Conservation (phyloP, 2,329 filamentous ascomycete species). For the Lachnellula hyalina region DNA sequence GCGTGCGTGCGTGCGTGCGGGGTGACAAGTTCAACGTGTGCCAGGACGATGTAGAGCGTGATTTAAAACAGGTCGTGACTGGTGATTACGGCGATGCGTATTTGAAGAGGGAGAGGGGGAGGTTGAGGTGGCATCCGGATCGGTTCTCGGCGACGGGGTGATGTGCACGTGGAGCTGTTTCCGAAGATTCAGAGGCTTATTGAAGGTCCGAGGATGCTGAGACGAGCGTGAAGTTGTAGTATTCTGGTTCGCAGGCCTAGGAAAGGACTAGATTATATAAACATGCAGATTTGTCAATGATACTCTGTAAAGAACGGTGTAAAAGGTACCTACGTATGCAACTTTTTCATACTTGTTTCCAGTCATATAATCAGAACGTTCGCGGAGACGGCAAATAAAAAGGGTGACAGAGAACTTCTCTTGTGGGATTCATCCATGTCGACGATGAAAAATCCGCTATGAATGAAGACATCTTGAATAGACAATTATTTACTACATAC, state of each 20-base stretch:
- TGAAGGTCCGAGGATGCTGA: not conserved
- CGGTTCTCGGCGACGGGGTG: not conserved
- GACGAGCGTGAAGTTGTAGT: not conserved
- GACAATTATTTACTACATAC: too few relatives aligned
- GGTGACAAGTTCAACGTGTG: not conserved
- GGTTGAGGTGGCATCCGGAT: constrained; percentile 10
- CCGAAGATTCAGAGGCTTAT: constrained; percentile 5
- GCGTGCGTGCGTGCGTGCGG: not conserved
- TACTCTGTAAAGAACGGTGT: too few relatives aligned
- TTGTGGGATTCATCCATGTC: too few relatives aligned
- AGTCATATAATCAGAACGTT: too few relatives aligned
- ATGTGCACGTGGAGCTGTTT: constrained; percentile 3
- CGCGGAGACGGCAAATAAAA: too few relatives aligned
- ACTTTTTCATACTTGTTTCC: too few relatives aligned
- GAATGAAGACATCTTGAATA: too few relatives aligned
- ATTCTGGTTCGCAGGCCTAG: not conserved
- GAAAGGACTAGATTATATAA: too few relatives aligned
- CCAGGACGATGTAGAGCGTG: constrained; percentile 2
- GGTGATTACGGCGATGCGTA: not conserved
- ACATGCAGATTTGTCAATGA: too few relatives aligned
- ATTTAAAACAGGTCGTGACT: not conserved
- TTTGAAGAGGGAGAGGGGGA: constrained; percentile 5
- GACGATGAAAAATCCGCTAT: too few relatives aligned
- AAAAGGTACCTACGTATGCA: too few relatives aligned
- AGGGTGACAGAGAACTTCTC: too few relatives aligned